phyloP scores from a whole-genome alignment of 2,329 filamentous ascomycete species.

The Aspergillus latus region DNA sequence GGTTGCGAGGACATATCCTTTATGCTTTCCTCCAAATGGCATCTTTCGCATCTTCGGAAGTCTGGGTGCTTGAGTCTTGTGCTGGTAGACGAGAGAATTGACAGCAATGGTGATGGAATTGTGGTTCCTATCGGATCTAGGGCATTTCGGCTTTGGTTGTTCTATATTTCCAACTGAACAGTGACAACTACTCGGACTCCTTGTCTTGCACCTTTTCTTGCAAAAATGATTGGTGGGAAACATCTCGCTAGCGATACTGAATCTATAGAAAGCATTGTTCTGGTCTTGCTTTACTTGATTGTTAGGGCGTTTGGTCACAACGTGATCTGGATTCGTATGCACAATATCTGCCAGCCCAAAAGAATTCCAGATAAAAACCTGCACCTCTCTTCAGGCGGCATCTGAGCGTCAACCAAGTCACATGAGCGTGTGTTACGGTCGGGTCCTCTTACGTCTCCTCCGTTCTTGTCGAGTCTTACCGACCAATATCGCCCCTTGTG shows the following conservation, averaged over 20 bases:
- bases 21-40: background rate
- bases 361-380: too few species aligned
- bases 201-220: too few species aligned
- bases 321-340: background rate
- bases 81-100: conserved; percentile 11
- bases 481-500: background rate
- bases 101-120: conserved; percentile 24
- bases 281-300: background rate
- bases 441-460: too few species aligned
- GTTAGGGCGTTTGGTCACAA: background rate
- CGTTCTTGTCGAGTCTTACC: background rate
- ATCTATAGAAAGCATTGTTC: too few species aligned
- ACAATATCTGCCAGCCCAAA: too few species aligned
- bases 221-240: too few species aligned
- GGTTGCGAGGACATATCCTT: too few species aligned
- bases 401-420: background rate
- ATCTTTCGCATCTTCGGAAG: background rate
- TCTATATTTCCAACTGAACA: background rate
- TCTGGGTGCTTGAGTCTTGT: conserved; percentile 5
- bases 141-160: conserved; percentile 18
- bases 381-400: too few species aligned
- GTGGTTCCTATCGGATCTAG: conserved; percentile 10
- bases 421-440: background rate
- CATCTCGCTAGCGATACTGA: too few species aligned
- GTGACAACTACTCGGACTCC: background rate